These are phyloP conservation scores for Flaveria floridana DNA, from an alignment of 140 eudicot species.

Conservation along the genomic window DNA sequence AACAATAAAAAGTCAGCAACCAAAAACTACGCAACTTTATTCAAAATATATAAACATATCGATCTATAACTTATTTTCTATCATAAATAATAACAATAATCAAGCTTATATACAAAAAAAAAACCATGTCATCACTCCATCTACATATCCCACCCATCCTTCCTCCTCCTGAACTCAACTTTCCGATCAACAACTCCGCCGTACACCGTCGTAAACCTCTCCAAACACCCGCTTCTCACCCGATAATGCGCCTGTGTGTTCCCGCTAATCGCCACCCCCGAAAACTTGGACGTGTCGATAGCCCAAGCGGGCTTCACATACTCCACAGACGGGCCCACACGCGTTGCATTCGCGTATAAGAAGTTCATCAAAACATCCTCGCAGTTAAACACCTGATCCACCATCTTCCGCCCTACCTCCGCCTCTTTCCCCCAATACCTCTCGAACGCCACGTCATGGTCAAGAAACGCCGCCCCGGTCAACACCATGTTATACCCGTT, in stretches of 20 bases:
- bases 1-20: too few species aligned
- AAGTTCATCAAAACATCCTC: constrained; percentile 87
- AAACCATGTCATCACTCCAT: background rate
- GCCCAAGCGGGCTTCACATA: constrained; percentile 80
- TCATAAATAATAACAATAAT: constrained; percentile 20
- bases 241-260: constrained; percentile 74
- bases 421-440: constrained; percentile 80
- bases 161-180: constrained; percentile 53
- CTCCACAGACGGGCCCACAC: constrained; percentile 44
- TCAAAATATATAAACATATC: background rate
- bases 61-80: constrained; percentile 15
- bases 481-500: constrained; percentile 78
- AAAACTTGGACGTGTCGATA: constrained; percentile 69
- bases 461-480: constrained; percentile 86
- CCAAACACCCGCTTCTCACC: constrained; percentile 62
- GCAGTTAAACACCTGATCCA: constrained; percentile 73
- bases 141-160: constrained; percentile 90
- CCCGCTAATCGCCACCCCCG: constrained; percentile 74
- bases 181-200: constrained; percentile 63
- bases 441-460: constrained; percentile 53
- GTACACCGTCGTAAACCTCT: constrained; percentile 48
- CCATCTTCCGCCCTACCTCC: constrained; percentile 52
- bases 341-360: constrained; percentile 64
- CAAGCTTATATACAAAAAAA: background rate
- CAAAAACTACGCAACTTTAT: background rate